Percentiles rank a stretch among this genome's conserved stretches.
Conservation (phyloP, 441 rosid genomes). For the Erodium chrysanthum region DNA sequence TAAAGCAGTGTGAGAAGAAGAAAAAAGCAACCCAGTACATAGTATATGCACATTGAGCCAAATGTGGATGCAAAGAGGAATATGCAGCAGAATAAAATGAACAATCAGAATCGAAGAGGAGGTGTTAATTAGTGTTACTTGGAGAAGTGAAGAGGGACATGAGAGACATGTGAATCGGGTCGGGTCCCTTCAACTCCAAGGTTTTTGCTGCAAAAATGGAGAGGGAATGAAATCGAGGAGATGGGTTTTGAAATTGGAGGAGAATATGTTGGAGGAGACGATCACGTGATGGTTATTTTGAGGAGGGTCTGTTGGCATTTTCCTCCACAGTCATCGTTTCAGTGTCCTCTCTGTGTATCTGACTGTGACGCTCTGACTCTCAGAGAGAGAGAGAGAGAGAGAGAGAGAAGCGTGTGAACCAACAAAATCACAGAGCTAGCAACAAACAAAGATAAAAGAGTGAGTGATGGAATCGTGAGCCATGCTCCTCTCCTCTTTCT, state of each 20-base stretch:
- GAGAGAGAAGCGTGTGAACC: no score
- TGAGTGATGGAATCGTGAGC: no score
- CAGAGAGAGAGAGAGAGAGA: neutral
- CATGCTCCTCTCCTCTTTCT: no score
- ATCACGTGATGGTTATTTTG: conserved; percentile 11
- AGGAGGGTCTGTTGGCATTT: conserved; percentile 8
- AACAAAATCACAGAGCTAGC: no score
- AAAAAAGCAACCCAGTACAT: neutral
- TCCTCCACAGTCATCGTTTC: neutral
- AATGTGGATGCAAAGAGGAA: neutral
- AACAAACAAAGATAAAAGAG: no score
- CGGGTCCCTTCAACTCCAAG: neutral
- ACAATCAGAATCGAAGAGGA: neutral
- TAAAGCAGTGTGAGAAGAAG: neutral
- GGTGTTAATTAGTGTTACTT: neutral
- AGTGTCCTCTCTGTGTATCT: neutral
- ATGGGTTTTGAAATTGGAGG: neutral
- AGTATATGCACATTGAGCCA: neutral
- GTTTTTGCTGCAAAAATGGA: neutral
- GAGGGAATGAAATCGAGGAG: neutral
- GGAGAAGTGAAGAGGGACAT: neutral
- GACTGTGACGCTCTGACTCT: neutral
- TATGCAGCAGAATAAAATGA: neutral
- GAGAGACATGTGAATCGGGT: neutral
- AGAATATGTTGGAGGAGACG: conserved; percentile 7